Evolutionary conservation across 2,329 filamentous ascomycete genomes (phyloP).

Genomic region (Aspergillus sp.): DNA sequence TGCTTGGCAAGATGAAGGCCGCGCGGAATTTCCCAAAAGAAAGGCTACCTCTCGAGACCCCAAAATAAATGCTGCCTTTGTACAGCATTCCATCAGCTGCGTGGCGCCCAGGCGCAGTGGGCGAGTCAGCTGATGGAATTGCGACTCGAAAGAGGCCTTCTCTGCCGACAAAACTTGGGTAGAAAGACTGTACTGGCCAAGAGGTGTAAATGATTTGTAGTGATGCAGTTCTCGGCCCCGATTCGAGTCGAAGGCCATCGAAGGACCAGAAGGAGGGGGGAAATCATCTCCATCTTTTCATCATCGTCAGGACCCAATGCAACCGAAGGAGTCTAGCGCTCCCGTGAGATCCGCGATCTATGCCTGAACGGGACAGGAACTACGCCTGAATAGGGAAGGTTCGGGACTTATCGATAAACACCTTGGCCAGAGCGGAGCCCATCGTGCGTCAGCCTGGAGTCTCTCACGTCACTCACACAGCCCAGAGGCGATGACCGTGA

Average conservation of each 20-base stretch:
- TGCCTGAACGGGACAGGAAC: neutral
- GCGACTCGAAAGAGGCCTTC: neutral
- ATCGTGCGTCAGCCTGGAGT: constrained; percentile 30
- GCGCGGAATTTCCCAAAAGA: no score
- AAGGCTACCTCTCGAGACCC: neutral
- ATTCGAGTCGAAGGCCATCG: neutral
- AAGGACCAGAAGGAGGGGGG: neutral
- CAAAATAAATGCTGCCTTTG: neutral
- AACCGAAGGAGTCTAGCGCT: constrained; percentile 21
- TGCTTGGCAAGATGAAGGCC: neutral
- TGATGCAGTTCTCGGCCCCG: neutral
- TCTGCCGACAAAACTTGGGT: neutral
- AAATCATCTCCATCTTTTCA: constrained; percentile 11
- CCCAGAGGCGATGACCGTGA: constrained; percentile 2
- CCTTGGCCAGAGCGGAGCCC: constrained; percentile 1
- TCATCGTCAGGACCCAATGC: constrained; percentile 17
- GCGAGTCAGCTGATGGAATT: constrained; percentile 4
- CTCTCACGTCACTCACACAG: constrained; percentile 25
- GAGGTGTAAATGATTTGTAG: neutral
- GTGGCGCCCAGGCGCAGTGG: neutral
- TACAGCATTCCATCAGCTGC: neutral
- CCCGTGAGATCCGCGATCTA: constrained; percentile 15
- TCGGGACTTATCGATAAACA: constrained; percentile 23
- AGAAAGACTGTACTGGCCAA: neutral
- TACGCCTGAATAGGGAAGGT: constrained; percentile 10